Conservation (phyloP, 768 basidiomycete genomes). For the Tricholoma furcatifolium region DNA sequence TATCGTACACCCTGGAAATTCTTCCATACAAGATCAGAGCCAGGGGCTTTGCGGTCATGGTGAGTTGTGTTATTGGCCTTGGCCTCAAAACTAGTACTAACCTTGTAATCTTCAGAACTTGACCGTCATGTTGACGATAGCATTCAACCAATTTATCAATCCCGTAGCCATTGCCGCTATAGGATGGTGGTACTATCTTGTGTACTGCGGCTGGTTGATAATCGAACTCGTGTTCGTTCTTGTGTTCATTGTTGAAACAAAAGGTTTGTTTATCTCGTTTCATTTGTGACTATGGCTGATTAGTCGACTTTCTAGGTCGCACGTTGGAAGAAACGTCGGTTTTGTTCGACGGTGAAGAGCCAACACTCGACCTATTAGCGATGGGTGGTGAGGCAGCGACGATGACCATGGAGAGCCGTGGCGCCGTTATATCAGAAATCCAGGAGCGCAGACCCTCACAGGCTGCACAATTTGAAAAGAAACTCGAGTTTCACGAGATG, state of each 20-base stretch:
- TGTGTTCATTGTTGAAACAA: slow-evolving; percentile 59
- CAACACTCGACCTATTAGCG: slow-evolving; percentile 39
- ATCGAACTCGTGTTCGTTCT: slow-evolving; percentile 60
- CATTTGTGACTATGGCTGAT: not conserved
- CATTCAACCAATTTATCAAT: slow-evolving; percentile 81
- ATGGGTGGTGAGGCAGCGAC: slow-evolving; percentile 50
- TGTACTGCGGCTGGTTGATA: slow-evolving; percentile 63
- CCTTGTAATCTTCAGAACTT: slow-evolving; percentile 45
- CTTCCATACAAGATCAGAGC: slow-evolving; percentile 79
- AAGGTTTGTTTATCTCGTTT: slow-evolving; percentile 35
- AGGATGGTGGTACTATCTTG: slow-evolving; percentile 60
- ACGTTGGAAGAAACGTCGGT: slow-evolving; percentile 75
- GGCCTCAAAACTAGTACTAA: not conserved
- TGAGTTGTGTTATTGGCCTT: slow-evolving; percentile 17
- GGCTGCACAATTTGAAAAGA: not conserved
- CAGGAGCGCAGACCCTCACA: slow-evolving; percentile 4
- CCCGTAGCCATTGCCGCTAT: slow-evolving; percentile 66
- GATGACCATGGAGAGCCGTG: slow-evolving; percentile 32
- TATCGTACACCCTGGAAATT: slow-evolving; percentile 70
- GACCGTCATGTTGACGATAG: slow-evolving; percentile 59
- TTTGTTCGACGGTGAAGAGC: slow-evolving; percentile 64
- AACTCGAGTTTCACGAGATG: slow-evolving; percentile 13
- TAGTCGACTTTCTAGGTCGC: slow-evolving; percentile 22
- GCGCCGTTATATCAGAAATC: slow-evolving; percentile 11
- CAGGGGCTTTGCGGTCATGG: slow-evolving; percentile 77